Base-by-base conservation (phyloP, 2,329 filamentous ascomycete genomes). In the Ceratocystis cubensis region DNA sequence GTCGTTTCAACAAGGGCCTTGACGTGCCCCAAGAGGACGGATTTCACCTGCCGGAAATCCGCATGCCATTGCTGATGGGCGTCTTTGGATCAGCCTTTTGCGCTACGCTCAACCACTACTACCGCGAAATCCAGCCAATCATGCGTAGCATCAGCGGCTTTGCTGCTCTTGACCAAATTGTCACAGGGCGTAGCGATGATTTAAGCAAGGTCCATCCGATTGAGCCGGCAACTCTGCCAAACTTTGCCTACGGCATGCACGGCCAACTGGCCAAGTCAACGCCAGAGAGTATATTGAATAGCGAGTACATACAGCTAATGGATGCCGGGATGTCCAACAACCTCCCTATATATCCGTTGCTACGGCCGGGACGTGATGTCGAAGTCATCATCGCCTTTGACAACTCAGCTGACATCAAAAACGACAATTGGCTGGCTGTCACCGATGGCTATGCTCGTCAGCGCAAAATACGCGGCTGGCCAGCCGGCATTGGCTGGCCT, bases 301-400 rank as follows among this genome's bases (percentile, higher is more conserved):
- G 81, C 15, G 80, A 86, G 57, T 88, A 96, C 73, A 80, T 93
- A 20, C 87, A 89, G 70, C 81, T 93, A 17, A 97, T 96, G 92
- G 94, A 99, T 75, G 92, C 94, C 1, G 94, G 94, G 63, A 99
- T 99, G 94, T 95, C 89, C 70, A 97, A 99, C 74, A 99, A 99
- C 73, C 80, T 99, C 7, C 94, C 94, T 1, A 92, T 97, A 53
- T 99, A 99, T 74, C 94, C 94, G 0, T 82, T 97, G 2, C 84
- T 99, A 20, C 86, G 94, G 10, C 91, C 91, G 0, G 93, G 92
- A 1, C 84, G 94, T 45, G 83, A 96, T 66, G 87, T 99, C 5
- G 94, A 99, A 71, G 82, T 99, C 56, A 79, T 97, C 59, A 84
- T 99, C 59, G 90, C 92, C 2, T 99, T 99, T 74, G 94, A 99